A percentile compares a stretch with the other conserved stretches of the same genome.
Conservation (phyloP, 495 filamentous ascomycete genomes). For the Penicillium goetzii region DNA sequence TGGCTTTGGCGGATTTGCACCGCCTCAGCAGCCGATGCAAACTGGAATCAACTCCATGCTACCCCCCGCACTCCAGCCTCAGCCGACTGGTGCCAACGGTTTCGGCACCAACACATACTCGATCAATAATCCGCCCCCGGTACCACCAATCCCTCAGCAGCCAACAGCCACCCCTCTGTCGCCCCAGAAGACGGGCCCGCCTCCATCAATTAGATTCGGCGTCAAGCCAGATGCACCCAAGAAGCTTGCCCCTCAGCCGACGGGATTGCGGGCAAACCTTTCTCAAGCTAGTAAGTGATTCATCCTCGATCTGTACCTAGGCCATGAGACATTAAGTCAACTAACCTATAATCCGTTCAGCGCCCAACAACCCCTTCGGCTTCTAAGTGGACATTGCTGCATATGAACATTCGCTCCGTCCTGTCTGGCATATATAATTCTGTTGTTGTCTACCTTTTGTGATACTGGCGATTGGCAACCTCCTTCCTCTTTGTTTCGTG, state of each 20-base stretch:
- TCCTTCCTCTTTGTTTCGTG: conserved; percentile 20
- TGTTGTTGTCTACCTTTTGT: conserved; percentile 11
- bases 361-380: conserved; percentile 89
- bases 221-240: conserved; percentile 66
- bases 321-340: conserved; percentile 6
- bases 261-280: conserved; percentile 87
- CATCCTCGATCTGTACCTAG: conserved; percentile 5
- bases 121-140: conserved; percentile 38
- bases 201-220: conserved; percentile 88
- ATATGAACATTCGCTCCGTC: conserved; percentile 11
- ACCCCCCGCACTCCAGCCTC: conserved; percentile 51
- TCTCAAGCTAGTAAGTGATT: conserved; percentile 86
- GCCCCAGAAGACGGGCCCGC: conserved; percentile 92
- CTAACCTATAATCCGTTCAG: conserved; percentile 49
- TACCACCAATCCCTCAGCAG: conserved; percentile 53
- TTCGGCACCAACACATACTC: conserved; percentile 50
- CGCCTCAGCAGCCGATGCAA: conserved; percentile 55
- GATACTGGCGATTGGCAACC: conserved; percentile 29
- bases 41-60: conserved; percentile 51
- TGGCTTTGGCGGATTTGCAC: conserved; percentile 57
- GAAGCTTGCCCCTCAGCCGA: conserved; percentile 85
- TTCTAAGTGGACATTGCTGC: conserved; percentile 59
- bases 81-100: conserved; percentile 62
- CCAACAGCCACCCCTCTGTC: conserved; percentile 62
- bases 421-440: conserved; percentile 28